Conservation (phyloP, 2,329 filamentous ascomycete species). For the Uncinocarpus reesii region DNA sequence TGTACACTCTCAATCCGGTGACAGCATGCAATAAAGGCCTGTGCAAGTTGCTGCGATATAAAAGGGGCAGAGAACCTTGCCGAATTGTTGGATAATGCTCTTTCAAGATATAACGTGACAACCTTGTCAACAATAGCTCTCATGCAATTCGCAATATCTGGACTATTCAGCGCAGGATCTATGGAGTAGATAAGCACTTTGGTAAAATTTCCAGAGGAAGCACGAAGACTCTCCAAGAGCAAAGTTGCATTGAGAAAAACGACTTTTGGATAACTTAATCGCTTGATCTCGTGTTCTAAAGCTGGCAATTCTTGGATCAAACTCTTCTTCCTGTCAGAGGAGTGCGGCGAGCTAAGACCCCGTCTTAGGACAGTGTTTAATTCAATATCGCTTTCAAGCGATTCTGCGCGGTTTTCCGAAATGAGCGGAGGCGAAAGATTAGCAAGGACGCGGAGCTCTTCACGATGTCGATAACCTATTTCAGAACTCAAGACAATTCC, state of each 20-base stretch:
- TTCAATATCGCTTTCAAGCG: constrained; percentile 92
- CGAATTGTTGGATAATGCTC: constrained; percentile 59
- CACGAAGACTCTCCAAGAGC: constrained; percentile 77
- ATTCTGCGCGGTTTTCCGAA: constrained; percentile 75
- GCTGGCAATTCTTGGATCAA: constrained; percentile 64
- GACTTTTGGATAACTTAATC: constrained; percentile 76
- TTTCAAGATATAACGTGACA: constrained; percentile 67
- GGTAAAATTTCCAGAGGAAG: constrained; percentile 78
- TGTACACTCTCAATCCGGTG: constrained; percentile 89
- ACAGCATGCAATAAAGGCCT: constrained; percentile 79
- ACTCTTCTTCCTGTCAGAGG: constrained; percentile 67
- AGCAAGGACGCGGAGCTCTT: constrained; percentile 74
- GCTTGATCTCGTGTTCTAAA: constrained; percentile 66
- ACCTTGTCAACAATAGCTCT: constrained; percentile 55
- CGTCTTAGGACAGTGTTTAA: constrained; percentile 86
- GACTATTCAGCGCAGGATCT: constrained; percentile 66
- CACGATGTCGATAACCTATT: constrained; percentile 59
- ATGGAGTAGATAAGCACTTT: constrained; percentile 85
- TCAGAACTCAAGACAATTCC: constrained; percentile 70
- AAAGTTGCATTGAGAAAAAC: constrained; percentile 89
- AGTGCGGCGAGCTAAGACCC: constrained; percentile 64
- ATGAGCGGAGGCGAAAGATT: constrained; percentile 79
- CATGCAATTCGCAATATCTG: constrained; percentile 54
- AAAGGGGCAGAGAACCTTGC: constrained; percentile 82
- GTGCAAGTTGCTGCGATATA: constrained; percentile 75